Evolutionary conservation across 768 basidiomycete species (phyloP), one percentile per base, ranked within the genome.

Genomic region (Hebeloma cylindrosporum): DNA sequence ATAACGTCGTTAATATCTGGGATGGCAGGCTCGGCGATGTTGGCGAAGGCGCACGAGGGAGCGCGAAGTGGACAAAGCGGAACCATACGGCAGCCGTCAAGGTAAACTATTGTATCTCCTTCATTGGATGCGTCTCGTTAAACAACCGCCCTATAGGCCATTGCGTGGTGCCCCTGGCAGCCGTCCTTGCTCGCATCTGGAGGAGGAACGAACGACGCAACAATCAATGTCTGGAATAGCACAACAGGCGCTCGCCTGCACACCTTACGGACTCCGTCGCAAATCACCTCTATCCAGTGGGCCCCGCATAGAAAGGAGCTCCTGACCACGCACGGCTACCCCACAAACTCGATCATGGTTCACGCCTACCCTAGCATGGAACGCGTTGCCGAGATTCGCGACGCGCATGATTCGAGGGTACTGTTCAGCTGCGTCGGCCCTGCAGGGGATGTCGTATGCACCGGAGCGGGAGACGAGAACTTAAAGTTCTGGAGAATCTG

Each of bases 141-240:
- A 37, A 16, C 8, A 39, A 10, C 23, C 43, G 33, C 40, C 35
- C 13, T 46, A n/a, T 52, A 93, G 90, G 94, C 93, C 1, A 71
- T 99, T 43, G 92, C 93, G 1, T 99, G 96, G 93, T 95, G 92
- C 52, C 93, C 95, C 0, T 98, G 96, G 96, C 89, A 93, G 65
- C 80, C 85, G 0, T 84, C 87, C 2, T 75, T 97, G 13, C 80
- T 98, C 39, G 94, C 95, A 2, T 83, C 88, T 0, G 96, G 96
- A 0, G 95, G 96, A 0, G 96, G 96, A 0, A 94, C 95, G 2
- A 88, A 88, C 53, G 96, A 99, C 61, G 88, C 90, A 25, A 88
- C 85, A 5, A 82, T 93, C 57, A 85, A 94, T 57, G 70, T 95
- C 38, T 93, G 92, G 93, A 92, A 92, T 60, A 85, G 81, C 46